Conservation (phyloP, 768 basidiomycete species). For the Tubosaeta sp. region DNA sequence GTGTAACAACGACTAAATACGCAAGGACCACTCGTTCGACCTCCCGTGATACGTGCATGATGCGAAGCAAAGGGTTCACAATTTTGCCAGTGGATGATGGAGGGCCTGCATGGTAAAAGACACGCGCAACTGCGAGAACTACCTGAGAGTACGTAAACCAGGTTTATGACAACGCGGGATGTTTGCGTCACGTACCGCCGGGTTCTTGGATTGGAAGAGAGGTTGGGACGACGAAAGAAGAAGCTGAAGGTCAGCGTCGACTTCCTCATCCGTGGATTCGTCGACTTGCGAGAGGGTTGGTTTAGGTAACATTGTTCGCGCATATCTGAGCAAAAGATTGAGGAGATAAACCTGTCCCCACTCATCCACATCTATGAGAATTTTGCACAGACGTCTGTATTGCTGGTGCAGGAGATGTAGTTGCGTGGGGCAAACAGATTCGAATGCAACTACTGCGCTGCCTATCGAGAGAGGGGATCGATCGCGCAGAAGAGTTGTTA, state of each 20-base stretch:
- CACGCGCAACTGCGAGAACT: slow-evolving; percentile 67
- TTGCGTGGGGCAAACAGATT: slow-evolving; percentile 79
- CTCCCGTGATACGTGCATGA: slow-evolving; percentile 67
- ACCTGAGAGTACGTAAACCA: slow-evolving; percentile 46
- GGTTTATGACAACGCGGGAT: neutral
- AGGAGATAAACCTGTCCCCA: slow-evolving; percentile 91
- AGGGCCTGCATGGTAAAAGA: slow-evolving; percentile 71
- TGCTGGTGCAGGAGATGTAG: slow-evolving; percentile 87
- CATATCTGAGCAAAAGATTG: slow-evolving; percentile 77
- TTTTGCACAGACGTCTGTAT: slow-evolving; percentile 76
- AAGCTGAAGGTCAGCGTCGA: slow-evolving; percentile 76
- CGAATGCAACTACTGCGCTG: slow-evolving; percentile 80
- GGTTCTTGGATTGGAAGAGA: slow-evolving; percentile 80
- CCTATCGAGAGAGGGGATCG: slow-evolving; percentile 87
- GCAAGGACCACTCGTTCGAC: slow-evolving; percentile 71
- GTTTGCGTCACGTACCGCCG: slow-evolving; percentile 56
- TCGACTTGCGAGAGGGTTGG: slow-evolving; percentile 39
- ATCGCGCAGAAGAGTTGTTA: slow-evolving; percentile 63
- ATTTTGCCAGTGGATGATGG: slow-evolving; percentile 52
- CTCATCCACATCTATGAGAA: slow-evolving; percentile 90
- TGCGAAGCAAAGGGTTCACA: slow-evolving; percentile 67
- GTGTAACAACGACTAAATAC: slow-evolving; percentile 64
- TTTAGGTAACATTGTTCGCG: slow-evolving; percentile 73
- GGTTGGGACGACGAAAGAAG: slow-evolving; percentile 70
- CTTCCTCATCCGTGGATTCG: slow-evolving; percentile 45